Evolutionary conservation across 2,329 filamentous ascomycete species (phyloP), one percentile per base, ranked within the genome.

Genomic region (Didymella lethalis): DNA sequence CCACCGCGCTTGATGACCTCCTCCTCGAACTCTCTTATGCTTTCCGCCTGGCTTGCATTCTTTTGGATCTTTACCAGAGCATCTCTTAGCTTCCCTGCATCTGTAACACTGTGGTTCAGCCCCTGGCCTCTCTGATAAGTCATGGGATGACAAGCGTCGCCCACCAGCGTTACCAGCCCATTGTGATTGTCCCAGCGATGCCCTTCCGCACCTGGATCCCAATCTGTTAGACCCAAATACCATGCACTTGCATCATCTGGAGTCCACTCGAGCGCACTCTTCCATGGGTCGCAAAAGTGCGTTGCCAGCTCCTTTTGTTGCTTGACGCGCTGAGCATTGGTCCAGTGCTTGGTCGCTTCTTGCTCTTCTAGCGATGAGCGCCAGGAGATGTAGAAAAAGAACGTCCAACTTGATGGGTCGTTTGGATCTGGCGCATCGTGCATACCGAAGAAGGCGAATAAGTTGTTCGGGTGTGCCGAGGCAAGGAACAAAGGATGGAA

Each of bases 361-460:
- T 83, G 80, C 59, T 81, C 76, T 50, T 81, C 75, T 1, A 78
- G 28, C 32, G 66, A 72, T 10, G 68, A 75, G 18, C 52, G 62
- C 78, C 80, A 82, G 11, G 80, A 82, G 49, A 83, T 79, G 65
- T 83, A 83, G 69, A 80, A 82, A 67, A 80, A 79, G 62, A 82
- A 82, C 3, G 74, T 75, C 80, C 80, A 81, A 5, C 68, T 70
- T 23, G 78, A 77, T 1, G 80, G 80, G 10, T 75, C 64, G 18
- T 75, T 67, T 14, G 71, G 61, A 44, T 77, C 71, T 2, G 75
- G 68, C 5, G 72, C 79, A 62, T 81, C 75, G 29, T 82, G 79
- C 57, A 79, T 71, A n/a, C 78, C 77, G 50, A 84, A 80, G 70
- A 82, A 81, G 18, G 77, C 75, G 55, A 83, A 79, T 28, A 74